Evolutionary conservation across 2,329 filamentous ascomycete species (phyloP).

Genomic region (Cladosporium sp.): DNA sequence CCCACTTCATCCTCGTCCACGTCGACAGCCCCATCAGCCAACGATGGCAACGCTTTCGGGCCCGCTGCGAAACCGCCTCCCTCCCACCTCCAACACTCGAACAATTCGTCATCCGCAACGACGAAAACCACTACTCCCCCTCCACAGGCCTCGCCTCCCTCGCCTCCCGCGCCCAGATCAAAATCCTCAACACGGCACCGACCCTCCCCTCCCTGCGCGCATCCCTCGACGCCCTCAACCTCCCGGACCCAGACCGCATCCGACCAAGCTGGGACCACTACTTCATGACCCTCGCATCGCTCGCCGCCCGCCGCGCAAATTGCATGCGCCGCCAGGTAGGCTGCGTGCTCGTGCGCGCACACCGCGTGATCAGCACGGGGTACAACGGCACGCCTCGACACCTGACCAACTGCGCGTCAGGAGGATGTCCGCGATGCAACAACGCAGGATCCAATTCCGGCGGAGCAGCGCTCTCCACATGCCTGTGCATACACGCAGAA

Average conservation of each 20-base stretch:
- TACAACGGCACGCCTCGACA: conserved; percentile 97
- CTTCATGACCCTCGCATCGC: conserved; percentile 93
- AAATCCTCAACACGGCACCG: conserved; percentile 75
- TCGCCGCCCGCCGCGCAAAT: conserved; percentile 86
- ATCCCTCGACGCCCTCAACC: conserved; percentile 68
- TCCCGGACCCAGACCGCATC: conserved; percentile 73
- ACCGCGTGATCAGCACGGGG: conserved; percentile 86
- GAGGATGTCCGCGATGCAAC: conserved; percentile 87
- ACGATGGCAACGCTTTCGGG: conserved; percentile 74
- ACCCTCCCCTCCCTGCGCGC: conserved; percentile 66
- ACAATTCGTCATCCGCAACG: conserved; percentile 60
- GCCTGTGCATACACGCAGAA: conserved; percentile 95
- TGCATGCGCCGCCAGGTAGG: conserved; percentile 98
- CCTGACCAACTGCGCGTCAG: conserved; percentile 84
- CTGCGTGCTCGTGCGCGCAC: conserved; percentile 82
- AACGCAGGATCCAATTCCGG: conserved; percentile 54
- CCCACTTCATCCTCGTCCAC: conserved; percentile 90
- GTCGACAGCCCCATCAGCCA: conserved; percentile 84
- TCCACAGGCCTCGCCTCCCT: conserved; percentile 65
- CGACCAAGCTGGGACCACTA: conserved; percentile 94
- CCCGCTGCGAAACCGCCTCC: conserved; percentile 47
- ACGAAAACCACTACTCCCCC: conserved; percentile 70
- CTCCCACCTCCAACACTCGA: conserved; percentile 48
- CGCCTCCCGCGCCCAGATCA: conserved; percentile 75
- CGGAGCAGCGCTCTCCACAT: conserved; percentile 76